Evolutionary conservation across 805 yeast species (phyloP), one percentile per base, ranked within the genome.

Genomic region (Wickerhamomyces kurtzmanii): DNA sequence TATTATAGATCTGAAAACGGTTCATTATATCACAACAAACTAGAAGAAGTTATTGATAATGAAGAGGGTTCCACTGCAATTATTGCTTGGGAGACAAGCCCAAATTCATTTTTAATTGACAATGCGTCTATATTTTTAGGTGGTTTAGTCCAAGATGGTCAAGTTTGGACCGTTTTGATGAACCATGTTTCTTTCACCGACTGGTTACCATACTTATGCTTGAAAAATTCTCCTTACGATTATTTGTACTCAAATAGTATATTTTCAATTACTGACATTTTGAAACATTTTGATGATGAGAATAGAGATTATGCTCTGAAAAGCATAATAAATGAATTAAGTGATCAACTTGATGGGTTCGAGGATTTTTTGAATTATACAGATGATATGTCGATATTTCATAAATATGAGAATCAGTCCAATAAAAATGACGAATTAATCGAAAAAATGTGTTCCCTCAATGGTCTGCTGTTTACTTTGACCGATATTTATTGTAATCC

Each of bases 201-300:
- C 10, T 67, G 81, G 62, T 36, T 74, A 11, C 50, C 59, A 2
- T 59, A 71, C 20, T 45, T 78, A 6, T 57, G 66, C 2, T 42
- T 75, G 30, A 52, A 61, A 7, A 65, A 72, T 30, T 66, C 71
- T 3, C 79, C 89, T 0, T 77, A 62, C 45, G 86, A 80, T 40
- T 74, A 65, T 38, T 59, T 67, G 5, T 53, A 62, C 20, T 71
- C 84, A 2, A 65, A 64, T 33, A 69, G 75, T 0, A 50, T 73
- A 36, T 57, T 62, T 22, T 68, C 75, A 13, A 49, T 73, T 17
- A 56, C 70, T 18, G 73, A 71, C 15, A 65, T 74, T 2, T 53
- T 77, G 23, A 72, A 68, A 39, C 60, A 61, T 26, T 64, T 75
- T 30, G 81, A 74, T 41, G 74, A 69, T 24, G 71, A 70, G 24